Conservation (phyloP, 164 flowering plant genomes). For the Warburgia ugandensis region DNA sequence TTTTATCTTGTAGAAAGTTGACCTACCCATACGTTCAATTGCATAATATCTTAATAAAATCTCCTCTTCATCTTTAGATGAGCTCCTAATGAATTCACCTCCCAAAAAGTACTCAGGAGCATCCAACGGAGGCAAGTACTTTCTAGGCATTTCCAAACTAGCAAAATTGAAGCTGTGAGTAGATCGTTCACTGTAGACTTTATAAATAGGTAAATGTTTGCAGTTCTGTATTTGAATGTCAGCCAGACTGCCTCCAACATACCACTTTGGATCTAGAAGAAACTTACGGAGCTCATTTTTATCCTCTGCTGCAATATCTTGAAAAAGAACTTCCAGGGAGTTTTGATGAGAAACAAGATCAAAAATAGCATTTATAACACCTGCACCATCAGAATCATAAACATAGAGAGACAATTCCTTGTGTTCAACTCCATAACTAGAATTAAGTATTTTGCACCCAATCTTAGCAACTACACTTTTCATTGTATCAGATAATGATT, state of each 20-base stretch:
- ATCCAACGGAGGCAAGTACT: conserved; percentile 65
- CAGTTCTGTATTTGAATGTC: conserved; percentile 43
- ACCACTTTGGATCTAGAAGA: conserved; percentile 87
- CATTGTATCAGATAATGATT: conserved; percentile 45
- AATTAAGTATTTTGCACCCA: conserved; percentile 74
- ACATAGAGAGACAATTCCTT: conserved; percentile 54
- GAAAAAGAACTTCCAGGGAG: conserved; percentile 17
- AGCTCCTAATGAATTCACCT: conserved; percentile 49
- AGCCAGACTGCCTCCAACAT: conserved; percentile 41
- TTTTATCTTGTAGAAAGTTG: conserved; percentile 51
- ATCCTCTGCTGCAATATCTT: conserved; percentile 40
- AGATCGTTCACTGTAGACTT: conserved; percentile 46
- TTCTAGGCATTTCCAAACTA: conserved; percentile 52
- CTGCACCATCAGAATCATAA: conserved; percentile 45
- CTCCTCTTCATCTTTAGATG: conserved; percentile 58
- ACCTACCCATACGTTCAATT: conserved; percentile 69
- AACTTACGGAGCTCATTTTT: conserved; percentile 68
- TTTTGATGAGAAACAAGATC: conserved; percentile 43
- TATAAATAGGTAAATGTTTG: conserved; percentile 64
- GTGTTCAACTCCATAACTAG: conserved; percentile 55
- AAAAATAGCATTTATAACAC: conserved; percentile 68
- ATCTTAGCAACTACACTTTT: conserved; percentile 48
- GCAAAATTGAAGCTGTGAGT: conserved; percentile 33
- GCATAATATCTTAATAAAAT: conserved; percentile 62
- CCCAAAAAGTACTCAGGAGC: conserved; percentile 50